Evolutionary conservation across 768 basidiomycete genomes (phyloP).

Genomic region (Polyporus arcularius): DNA sequence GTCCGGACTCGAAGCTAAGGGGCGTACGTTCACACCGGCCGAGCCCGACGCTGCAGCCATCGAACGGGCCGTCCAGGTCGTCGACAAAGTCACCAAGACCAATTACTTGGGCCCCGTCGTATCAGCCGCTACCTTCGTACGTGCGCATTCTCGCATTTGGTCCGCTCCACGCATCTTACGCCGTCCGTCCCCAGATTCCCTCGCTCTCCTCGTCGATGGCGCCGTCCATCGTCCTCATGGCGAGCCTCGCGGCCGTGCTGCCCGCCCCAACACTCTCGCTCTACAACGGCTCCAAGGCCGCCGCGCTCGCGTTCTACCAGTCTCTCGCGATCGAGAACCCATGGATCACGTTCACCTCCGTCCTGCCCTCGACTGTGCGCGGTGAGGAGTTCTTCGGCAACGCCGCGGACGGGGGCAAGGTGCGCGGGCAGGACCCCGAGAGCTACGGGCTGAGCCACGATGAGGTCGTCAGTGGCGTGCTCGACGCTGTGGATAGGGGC

Average conservation of each 20-base stretch:
- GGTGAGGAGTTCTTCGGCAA: constrained; percentile 76
- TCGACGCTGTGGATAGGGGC: too few relatives aligned
- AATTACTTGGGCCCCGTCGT: constrained; percentile 75
- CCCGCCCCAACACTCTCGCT: constrained; percentile 85
- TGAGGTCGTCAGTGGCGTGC: constrained; percentile 42
- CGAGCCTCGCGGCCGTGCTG: constrained; percentile 75
- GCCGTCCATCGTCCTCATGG: constrained; percentile 78
- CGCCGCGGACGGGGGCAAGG: constrained; percentile 61
- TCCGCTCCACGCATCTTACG: not conserved
- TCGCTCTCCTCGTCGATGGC: constrained; percentile 61
- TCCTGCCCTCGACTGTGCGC: constrained; percentile 67
- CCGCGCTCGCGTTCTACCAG: constrained; percentile 76
- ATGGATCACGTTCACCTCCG: constrained; percentile 55
- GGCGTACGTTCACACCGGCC: constrained; percentile 34
- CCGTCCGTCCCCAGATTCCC: constrained; percentile 58
- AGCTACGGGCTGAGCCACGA: constrained; percentile 59
- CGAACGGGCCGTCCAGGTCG: constrained; percentile 55
- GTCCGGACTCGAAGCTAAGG: constrained; percentile 52
- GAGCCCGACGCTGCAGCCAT: constrained; percentile 57
- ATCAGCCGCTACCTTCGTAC: constrained; percentile 70
- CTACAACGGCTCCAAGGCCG: constrained; percentile 82
- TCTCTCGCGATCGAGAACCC: constrained; percentile 82
- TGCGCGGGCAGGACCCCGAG: constrained; percentile 49
- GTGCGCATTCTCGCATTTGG: constrained; percentile 23
- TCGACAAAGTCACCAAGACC: constrained; percentile 53